Base-by-base conservation (phyloP, 495 filamentous ascomycete species). In the Podospora pseudoanserina region DNA sequence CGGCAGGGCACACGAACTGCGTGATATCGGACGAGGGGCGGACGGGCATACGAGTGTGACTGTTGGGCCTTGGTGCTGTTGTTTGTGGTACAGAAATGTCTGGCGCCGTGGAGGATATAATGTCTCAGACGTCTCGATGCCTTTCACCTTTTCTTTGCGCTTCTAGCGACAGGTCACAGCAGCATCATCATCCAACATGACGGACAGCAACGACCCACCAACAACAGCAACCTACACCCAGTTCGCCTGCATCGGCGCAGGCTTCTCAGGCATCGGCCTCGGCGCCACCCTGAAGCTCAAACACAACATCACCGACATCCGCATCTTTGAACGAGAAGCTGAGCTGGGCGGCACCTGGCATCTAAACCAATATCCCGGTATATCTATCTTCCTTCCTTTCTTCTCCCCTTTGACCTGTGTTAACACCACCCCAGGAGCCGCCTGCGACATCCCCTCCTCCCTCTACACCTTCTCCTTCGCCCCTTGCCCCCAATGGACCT, bases 271-370 rank as follows among this genome's bases (percentile, higher is more conserved):
- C 4, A 88, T 91, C 71, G 88, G 86, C 16, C 85, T 89, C 80
- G 89, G 83, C 16, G 89, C 87, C 69, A 82, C 83, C 19, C 72
- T 91, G 67, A 87, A 86, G 68, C 79, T 87, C 60, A 79, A 79
- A 56, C 79, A 89, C 15, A 84, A 83, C 28, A 87, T 86, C 66
- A 85, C 89, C 72, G 86, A 63, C 30, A 87, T 90, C 70, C 75
- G 85, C 30, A 83, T 92, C 66, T 90, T 91, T 72, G 89, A 91
- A 3, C 77, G 85, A 32, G 83, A 87, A 66, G 75, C 84, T 1
- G 85, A 84, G 4, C 83, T 89, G 68, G 89, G 89, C 59, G 89
- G 89, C 20, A 90, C 89, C 18, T 92, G 89, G 89, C 85, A 82
- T 79, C 84, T 85, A 58, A 91, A 91, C 74, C 76, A 84, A 53